phyloP scores from a whole-genome alignment of 2,329 filamentous ascomycete species.

The Penicillium thymicola region DNA sequence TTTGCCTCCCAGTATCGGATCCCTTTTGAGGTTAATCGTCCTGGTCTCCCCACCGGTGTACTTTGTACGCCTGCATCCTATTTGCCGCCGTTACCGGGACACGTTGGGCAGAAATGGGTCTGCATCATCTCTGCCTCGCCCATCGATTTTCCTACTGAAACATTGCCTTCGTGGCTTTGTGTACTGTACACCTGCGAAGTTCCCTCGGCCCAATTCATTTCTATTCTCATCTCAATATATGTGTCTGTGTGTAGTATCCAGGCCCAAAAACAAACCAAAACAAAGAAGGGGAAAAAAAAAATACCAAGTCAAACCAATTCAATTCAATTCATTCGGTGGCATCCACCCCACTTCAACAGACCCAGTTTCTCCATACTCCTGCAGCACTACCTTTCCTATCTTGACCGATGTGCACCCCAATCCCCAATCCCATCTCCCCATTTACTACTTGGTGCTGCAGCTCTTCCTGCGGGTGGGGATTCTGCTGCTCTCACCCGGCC shows the following conservation, averaged over 20 bases:
- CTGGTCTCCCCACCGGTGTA: conserved; percentile 21
- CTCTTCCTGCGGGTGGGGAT: conserved; percentile 29
- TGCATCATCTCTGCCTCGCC: conserved; percentile 18
- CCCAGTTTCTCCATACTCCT: conserved; percentile 25
- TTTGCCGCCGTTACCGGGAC: conserved; percentile 24
- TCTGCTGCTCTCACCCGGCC: conserved; percentile 28
- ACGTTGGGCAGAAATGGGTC: conserved; percentile 31
- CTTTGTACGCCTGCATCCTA: conserved; percentile 18
- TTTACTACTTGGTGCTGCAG: conserved; percentile 29
- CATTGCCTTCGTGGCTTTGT: conserved; percentile 6
- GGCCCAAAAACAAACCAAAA: conserved; percentile 11
- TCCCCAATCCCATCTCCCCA: conserved; percentile 22
- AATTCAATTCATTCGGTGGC: conserved; percentile 22
- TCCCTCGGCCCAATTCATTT: background rate
- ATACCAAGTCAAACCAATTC: conserved; percentile 8
- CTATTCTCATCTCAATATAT: background rate
- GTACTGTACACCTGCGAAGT: background rate
- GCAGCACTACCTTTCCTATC: conserved; percentile 24
- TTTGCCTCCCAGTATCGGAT: background rate
- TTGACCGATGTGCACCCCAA: conserved; percentile 15
- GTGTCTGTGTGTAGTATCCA: background rate
- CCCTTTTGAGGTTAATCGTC: conserved; percentile 10
- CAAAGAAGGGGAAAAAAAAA: conserved; percentile 12
- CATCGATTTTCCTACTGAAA: conserved; percentile 4
- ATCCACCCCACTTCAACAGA: conserved; percentile 27